Conservation (phyloP, 2,329 filamentous ascomycete species). For the Celoporthe dispersa region DNA sequence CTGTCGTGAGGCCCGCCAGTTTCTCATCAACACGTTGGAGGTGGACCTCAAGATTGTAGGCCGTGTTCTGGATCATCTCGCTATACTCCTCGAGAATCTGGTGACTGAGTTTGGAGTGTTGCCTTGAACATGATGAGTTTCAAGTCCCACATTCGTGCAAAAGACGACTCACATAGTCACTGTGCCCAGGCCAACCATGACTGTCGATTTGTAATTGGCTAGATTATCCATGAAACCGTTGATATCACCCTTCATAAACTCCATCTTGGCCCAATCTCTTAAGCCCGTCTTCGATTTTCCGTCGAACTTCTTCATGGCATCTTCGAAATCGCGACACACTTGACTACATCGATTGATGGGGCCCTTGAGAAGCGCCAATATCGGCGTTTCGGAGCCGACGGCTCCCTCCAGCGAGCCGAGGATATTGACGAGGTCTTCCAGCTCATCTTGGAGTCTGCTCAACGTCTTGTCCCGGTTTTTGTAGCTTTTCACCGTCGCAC, state of each 20-base stretch:
- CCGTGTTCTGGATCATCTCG: background rate
- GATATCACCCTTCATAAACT: background rate
- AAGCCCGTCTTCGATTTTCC: background rate
- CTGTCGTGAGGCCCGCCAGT: background rate
- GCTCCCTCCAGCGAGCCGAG: background rate
- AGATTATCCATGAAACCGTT: background rate
- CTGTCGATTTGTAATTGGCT: background rate
- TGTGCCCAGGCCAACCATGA: background rate
- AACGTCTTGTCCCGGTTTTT: slow-evolving; percentile 1
- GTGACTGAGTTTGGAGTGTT: background rate
- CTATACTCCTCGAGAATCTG: background rate
- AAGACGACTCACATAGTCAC: background rate
- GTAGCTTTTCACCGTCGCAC: background rate
- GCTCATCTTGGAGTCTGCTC: background rate
- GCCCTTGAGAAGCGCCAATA: background rate
- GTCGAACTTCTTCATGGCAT: background rate
- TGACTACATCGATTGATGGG: background rate
- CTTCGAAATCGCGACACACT: background rate
- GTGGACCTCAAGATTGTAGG: background rate
- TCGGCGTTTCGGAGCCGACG: background rate
- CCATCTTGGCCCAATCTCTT: background rate
- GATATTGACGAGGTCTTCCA: background rate
- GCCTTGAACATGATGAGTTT: background rate
- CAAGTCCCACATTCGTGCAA: background rate
- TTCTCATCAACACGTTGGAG: background rate